A percentile compares a stretch with the other conserved stretches of the same genome.
Conservation (phyloP, 805 yeast species). For the Cyberlindnera maritima region DNA sequence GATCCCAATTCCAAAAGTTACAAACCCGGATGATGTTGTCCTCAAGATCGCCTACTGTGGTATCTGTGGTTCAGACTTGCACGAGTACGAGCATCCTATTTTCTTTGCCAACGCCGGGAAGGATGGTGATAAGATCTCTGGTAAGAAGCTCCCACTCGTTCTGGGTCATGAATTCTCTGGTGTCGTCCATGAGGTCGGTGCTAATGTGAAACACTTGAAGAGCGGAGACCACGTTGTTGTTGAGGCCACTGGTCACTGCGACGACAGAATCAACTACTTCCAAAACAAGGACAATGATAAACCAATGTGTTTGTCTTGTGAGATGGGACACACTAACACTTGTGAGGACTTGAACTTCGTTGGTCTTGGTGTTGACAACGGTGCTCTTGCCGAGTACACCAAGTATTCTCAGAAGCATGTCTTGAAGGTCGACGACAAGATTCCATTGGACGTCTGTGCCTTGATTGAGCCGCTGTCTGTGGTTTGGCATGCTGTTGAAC, state of each 20-base stretch:
- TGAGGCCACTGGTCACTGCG: slow-evolving; percentile 46
- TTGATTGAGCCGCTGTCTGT: slow-evolving; percentile 57
- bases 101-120: slow-evolving; percentile 48
- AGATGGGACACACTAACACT: slow-evolving; percentile 42
- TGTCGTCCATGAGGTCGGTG: slow-evolving; percentile 51
- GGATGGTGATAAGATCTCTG: slow-evolving; percentile 26
- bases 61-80: slow-evolving; percentile 58
- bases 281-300: slow-evolving; percentile 18
- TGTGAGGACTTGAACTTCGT: slow-evolving; percentile 42
- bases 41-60: slow-evolving; percentile 51
- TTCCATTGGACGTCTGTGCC: slow-evolving; percentile 54
- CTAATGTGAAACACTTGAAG: slow-evolving; percentile 45
- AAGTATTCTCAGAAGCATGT: slow-evolving; percentile 39
- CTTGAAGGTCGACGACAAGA: slow-evolving; percentile 36
- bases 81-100: slow-evolving; percentile 62
- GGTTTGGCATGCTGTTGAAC: slow-evolving; percentile 55
- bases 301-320: slow-evolving; percentile 41
- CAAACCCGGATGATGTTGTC: slow-evolving; percentile 39
- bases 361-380: slow-evolving; percentile 50
- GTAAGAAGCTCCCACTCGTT: slow-evolving; percentile 48
- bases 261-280: slow-evolving; percentile 33
- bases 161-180: slow-evolving; percentile 66
- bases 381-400: slow-evolving; percentile 44
- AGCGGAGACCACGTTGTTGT: slow-evolving; percentile 58
- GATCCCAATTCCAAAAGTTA: slow-evolving; percentile 36